Conservation (phyloP, 768 basidiomycete species). For the Serendipita sp. region DNA sequence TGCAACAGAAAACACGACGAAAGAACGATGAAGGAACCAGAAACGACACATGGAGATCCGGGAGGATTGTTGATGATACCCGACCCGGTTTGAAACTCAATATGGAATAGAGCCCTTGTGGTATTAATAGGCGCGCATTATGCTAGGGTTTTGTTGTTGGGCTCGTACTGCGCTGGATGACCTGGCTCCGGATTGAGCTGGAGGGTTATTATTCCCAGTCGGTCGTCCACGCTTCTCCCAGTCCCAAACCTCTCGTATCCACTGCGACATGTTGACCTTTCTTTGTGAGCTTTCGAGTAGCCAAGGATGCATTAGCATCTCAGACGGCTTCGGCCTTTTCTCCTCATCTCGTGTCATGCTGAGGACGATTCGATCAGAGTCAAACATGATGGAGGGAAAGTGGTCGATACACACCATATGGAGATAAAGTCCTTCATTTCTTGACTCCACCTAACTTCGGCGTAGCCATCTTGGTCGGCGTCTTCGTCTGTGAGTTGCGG, state of each 20-base stretch:
- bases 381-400: slow-evolving; percentile 6
- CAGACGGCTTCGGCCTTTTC: slow-evolving; percentile 61
- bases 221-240: slow-evolving; percentile 17
- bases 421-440: slow-evolving; percentile 88
- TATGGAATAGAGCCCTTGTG: too few relatives aligned
- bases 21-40: too few relatives aligned
- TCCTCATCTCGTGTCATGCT: slow-evolving; percentile 57
- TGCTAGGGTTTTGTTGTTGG: background rate
- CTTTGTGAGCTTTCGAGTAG: slow-evolving; percentile 57
- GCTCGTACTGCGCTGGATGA: background rate
- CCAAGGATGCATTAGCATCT: slow-evolving; percentile 76
- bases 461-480: slow-evolving; percentile 21
- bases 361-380: slow-evolving; percentile 10
- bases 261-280: slow-evolving; percentile 77
- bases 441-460: slow-evolving; percentile 41
- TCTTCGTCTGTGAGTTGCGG: slow-evolving; percentile 69
- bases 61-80: too few relatives aligned
- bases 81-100: too few relatives aligned
- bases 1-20: too few relatives aligned
- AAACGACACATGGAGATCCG: too few relatives aligned
- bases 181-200: background rate
- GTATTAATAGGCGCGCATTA: background rate
- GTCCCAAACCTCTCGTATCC: slow-evolving; percentile 74
- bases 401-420: slow-evolving; percentile 42
- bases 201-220: background rate